Evolutionary conservation across 768 basidiomycete species (phyloP), one percentile per base, ranked within the genome.

Genomic region (Lactarius sp.): DNA sequence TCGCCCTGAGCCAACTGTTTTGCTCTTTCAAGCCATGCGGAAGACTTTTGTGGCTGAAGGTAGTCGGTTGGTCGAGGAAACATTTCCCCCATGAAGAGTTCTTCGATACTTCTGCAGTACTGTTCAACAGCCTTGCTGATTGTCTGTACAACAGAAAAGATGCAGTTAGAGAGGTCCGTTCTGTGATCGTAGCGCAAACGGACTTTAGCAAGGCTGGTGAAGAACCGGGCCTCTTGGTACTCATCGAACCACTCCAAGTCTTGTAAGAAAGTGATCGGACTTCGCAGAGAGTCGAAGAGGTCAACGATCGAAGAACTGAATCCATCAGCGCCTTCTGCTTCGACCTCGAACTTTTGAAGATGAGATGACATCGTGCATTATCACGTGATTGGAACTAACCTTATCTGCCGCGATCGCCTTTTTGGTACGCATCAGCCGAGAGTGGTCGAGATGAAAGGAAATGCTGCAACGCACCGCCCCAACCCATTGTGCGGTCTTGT

Each of bases 291-390:
- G 66, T 94, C 94, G 70, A 98, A 98, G 1, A 99, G 80, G 74
- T 99, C 97, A 27, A 94, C 87, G 59, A 99, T 95, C 0, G 96
- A 98, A n/a, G 95, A 94, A 69, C 93, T 96, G 70, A 95, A 92
- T 0, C 90, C 90, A 74, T 91, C 85, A 12, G 79, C 62, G 64
- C 90, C 82, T 76, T 94, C 83, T 60, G 92, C 80, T 78, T 94
- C 81, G 68, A 92, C 80, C 78, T 94, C 81, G 68, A 92, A 92
- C 87, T 90, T 66, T 34, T 41, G 50, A 7, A 8, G 27, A 10
- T 14, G 6, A 42, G 39, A 22, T 66, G 34, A 62, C 53, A 10
- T 37, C 42, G 27, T 22, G 31, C 33, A 14, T 7, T 33, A n/a
- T 52, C 52, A 49, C 18, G 31, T 12, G 18, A 22, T 8, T 31